Evolutionary conservation across 257 asterid genomes (phyloP), one percentile per base, ranked within the genome.

Genomic region (Salvia miltiorrhiza): DNA sequence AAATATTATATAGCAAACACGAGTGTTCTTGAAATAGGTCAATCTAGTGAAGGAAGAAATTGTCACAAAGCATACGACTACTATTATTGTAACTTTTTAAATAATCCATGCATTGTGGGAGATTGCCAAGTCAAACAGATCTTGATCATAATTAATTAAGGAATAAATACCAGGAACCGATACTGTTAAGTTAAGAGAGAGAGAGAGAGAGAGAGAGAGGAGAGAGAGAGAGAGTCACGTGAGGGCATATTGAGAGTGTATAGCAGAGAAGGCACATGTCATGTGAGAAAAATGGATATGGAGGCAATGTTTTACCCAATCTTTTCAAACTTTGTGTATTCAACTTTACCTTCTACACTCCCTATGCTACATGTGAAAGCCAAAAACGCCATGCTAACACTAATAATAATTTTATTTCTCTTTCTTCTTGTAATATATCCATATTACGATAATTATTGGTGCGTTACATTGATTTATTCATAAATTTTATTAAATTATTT

Each of bases 241-340:
- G 80, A 48, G 39, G n/a, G n/a, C n/a, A n/a, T n/a, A n/a, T n/a
- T n/a, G n/a, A n/a, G n/a, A n/a, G n/a, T n/a, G n/a, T n/a, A n/a
- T n/a, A 44, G 65, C 44, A 68, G 67, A 60, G 59, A 48, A 69
- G 76, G 69, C 76, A 76, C 76, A 75, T 69, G 75, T 69, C 64
- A 63, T 63, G 76, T 76, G 64, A 53, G 11, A 63, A 60, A 17
- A 35, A 33, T 62, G 21, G 14, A 17, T 43, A 24, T 12, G 60
- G 68, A 62, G 35, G 37, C 33, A 14, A 4, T 33, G 21, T 67
- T 74, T 67, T 9, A 40, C 61, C 79, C 67, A 1, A 68, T 68
- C 79, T 75, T 62, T 39, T 67, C 5, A 74, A 62, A 74, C 26
- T 50, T 7, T 5, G 52, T 53, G 58, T 49, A 59, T 40, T 26